A percentile compares a stretch with the other conserved stretches of the same genome.
phyloP scores from a whole-genome alignment of 75 land plant genomes.

The Sequoiadendron giganteum region DNA sequence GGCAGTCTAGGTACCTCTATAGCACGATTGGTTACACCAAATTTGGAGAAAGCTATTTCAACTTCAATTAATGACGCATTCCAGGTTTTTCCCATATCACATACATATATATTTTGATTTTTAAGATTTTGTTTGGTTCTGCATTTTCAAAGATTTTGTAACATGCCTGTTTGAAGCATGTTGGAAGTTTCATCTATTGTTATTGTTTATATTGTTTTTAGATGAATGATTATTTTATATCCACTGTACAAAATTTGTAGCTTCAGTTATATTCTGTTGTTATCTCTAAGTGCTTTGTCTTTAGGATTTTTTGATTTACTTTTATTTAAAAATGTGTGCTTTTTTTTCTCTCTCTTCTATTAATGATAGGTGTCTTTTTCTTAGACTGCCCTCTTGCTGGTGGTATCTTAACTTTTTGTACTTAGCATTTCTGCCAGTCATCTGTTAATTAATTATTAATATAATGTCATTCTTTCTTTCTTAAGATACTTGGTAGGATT shows the following conservation, averaged over 20 bases:
- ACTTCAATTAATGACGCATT: constrained; percentile 73
- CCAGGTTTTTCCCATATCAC: constrained; percentile 35
- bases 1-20: constrained; percentile 67
- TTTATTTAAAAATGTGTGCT: background rate
- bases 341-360: background rate
- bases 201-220: background rate
- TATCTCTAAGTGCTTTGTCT: background rate
- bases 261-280: background rate
- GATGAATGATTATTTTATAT: background rate
- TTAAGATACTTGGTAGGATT: background rate
- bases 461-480: background rate
- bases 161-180: background rate
- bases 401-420: background rate
- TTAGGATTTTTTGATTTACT: background rate
- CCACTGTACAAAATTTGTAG: background rate
- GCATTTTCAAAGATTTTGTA: background rate
- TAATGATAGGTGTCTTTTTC: background rate
- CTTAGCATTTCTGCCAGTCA: background rate
- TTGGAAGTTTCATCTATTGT: background rate
- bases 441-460: background rate
- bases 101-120: background rate
- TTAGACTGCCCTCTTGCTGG: background rate
- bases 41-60: constrained; percentile 72
- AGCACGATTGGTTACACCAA: constrained; percentile 61
- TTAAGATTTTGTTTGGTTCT: background rate